A percentile compares a stretch with the other conserved stretches of the same genome.
Evolutionary conservation across 306 rosid genomes (phyloP).

Genomic region (Lathyrus sativus): DNA sequence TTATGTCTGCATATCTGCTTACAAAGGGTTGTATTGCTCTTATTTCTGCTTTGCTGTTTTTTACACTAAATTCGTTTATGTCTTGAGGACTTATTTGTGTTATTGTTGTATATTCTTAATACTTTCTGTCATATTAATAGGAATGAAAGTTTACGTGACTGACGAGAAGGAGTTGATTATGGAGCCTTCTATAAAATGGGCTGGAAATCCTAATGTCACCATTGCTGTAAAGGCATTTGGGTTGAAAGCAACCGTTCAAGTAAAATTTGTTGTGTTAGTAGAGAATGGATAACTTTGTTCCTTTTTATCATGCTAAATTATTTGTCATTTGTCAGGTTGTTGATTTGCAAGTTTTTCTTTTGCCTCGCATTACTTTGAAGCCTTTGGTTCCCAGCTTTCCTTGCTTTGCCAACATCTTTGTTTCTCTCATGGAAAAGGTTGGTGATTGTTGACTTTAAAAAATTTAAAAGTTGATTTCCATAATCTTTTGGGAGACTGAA

Average conservation of each 20-base stretch:
- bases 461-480: not conserved
- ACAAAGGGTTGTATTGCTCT: conserved; percentile 5
- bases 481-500: conserved; percentile 11
- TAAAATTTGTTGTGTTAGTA: conserved; percentile 28
- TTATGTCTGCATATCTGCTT: conserved; percentile 17
- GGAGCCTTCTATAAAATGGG: conserved; percentile 93
- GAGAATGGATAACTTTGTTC: not conserved
- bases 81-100: conserved; percentile 15
- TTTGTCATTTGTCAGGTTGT: conserved; percentile 58
- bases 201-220: conserved; percentile 81
- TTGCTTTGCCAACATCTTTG: conserved; percentile 78
- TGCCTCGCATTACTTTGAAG: conserved; percentile 85
- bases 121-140: conserved; percentile 41
- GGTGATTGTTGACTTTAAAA: conserved; percentile 35
- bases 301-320: conserved; percentile 13
- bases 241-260: conserved; percentile 89
- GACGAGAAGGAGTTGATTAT: conserved; percentile 95
- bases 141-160: conserved; percentile 85
- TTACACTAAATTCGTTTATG: not conserved
- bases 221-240: conserved; percentile 82
- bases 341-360: conserved; percentile 77
- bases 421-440: conserved; percentile 96
- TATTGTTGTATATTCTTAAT: conserved; percentile 16
- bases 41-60: not conserved
- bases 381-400: conserved; percentile 98